A percentile compares a stretch with the other conserved stretches of the same genome.
These are phyloP conservation scores for Artemisia tridentata DNA, from an alignment of 129 eudicot genomes.

Conservation along the genomic window DNA sequence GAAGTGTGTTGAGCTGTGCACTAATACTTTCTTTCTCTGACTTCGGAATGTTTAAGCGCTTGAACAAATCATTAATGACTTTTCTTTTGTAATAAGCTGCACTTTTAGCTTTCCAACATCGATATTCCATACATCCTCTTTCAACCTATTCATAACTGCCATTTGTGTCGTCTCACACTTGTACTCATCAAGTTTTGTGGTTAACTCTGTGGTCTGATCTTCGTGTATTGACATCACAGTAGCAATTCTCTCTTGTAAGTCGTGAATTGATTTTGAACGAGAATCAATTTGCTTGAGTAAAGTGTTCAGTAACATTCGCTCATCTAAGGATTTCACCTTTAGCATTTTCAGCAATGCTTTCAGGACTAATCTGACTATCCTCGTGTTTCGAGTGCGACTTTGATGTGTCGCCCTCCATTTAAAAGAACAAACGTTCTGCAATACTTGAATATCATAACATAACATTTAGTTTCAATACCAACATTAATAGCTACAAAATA, in stretches of 20 bases:
- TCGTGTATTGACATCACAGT: slow-evolving; percentile 40
- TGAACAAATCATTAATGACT: slow-evolving; percentile 11
- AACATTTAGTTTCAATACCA: too few species aligned
- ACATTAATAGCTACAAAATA: too few species aligned
- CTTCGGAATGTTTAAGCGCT: slow-evolving; percentile 34
- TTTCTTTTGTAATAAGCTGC: slow-evolving; percentile 31
- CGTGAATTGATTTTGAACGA: slow-evolving; percentile 34
- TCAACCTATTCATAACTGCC: slow-evolving; percentile 33
- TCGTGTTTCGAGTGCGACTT: too few species aligned
- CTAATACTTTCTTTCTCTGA: slow-evolving; percentile 51
- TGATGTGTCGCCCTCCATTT: too few species aligned
- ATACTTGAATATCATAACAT: too few species aligned
- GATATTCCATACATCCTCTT: slow-evolving; percentile 29
- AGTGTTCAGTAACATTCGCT: slow-evolving; percentile 23
- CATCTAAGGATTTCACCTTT: too few species aligned
- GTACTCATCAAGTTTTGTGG: slow-evolving; percentile 27
- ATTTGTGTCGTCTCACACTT: slow-evolving; percentile 35
- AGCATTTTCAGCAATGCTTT: too few species aligned
- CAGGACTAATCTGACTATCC: too few species aligned
- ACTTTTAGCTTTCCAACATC: slow-evolving; percentile 35
- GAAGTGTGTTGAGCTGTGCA: slow-evolving; percentile 51
- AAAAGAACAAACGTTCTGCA: too few species aligned
- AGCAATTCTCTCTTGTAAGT: slow-evolving; percentile 41
- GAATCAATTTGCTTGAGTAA: slow-evolving; percentile 43
- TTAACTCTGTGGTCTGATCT: slow-evolving; percentile 40